phyloP scores from a whole-genome alignment of 2,329 filamentous ascomycete genomes.

The Lasiodiplodia citricola region DNA sequence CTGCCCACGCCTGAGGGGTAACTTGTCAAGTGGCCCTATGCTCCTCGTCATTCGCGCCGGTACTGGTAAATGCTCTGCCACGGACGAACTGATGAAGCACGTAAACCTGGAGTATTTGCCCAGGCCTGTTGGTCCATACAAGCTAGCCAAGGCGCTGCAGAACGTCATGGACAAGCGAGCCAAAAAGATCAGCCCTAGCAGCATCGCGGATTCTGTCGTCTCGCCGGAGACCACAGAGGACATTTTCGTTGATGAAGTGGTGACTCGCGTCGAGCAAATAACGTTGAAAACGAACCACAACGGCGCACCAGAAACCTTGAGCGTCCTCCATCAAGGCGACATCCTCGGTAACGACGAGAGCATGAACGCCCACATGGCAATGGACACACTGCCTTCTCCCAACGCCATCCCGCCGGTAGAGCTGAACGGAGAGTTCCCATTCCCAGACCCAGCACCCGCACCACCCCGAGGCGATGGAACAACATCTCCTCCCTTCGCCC shows the following conservation, averaged over 20 bases:
- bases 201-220: neutral
- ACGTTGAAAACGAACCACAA: constrained; percentile 24
- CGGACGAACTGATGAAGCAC: constrained; percentile 27
- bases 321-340: constrained; percentile 28
- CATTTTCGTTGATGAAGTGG: constrained; percentile 12
- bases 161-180: constrained; percentile 34
- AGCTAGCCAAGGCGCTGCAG: constrained; percentile 44
- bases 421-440: constrained; percentile 28
- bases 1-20: neutral
- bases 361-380: constrained; percentile 31
- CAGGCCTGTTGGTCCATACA: constrained; percentile 48
- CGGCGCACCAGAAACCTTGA: constrained; percentile 21
- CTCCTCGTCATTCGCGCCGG: constrained; percentile 15
- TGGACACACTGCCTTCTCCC: constrained; percentile 23
- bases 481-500: constrained; percentile 1
- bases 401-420: constrained; percentile 2
- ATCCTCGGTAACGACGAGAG: constrained; percentile 32
- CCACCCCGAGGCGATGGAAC: neutral
- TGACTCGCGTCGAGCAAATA: constrained; percentile 27
- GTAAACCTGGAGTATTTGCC: constrained; percentile 42
- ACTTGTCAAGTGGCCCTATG: neutral
- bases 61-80: constrained; percentile 10
- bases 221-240: neutral
- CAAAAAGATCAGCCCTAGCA: constrained; percentile 7
- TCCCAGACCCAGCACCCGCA: constrained; percentile 5